Conservation (phyloP, 768 basidiomycete genomes). For the Phlebiopsis flavidoalba region DNA sequence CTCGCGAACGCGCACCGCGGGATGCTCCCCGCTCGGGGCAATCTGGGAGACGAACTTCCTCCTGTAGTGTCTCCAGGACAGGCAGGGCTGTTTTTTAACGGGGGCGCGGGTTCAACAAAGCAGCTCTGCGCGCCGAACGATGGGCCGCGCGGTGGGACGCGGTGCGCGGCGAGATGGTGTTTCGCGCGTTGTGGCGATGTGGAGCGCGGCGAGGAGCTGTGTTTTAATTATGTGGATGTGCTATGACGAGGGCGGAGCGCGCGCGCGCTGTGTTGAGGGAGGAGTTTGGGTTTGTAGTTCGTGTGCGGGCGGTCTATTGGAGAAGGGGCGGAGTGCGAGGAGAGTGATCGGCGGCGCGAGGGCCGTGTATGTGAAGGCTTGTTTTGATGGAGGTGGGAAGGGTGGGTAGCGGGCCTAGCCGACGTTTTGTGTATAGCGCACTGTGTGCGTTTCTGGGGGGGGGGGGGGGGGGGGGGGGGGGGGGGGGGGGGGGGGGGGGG, state of each 20-base stretch:
- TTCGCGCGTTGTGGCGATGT: constrained; percentile 23
- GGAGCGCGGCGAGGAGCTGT: constrained; percentile 24
- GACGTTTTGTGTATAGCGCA: constrained; percentile 20
- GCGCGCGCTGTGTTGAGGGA: constrained; percentile 14
- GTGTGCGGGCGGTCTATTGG: constrained; percentile 19
- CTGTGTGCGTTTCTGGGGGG: constrained; percentile 20
- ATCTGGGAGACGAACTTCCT: constrained; percentile 27
- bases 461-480: no score
- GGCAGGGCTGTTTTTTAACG: constrained; percentile 24
- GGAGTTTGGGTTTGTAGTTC: constrained; percentile 22
- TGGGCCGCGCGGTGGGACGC: constrained; percentile 22
- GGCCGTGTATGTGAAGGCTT: constrained; percentile 14
- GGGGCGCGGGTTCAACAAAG: constrained; percentile 26
- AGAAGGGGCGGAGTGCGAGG: constrained; percentile 14
- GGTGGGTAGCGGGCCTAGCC: constrained; percentile 21
- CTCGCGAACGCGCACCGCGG: constrained; percentile 19
- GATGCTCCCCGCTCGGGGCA: constrained; percentile 20
- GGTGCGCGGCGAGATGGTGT: constrained; percentile 16
- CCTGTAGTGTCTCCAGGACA: no score
- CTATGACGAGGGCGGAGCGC: constrained; percentile 17
- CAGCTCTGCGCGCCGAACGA: constrained; percentile 28
- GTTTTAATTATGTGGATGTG: constrained; percentile 22
- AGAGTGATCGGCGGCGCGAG: constrained; percentile 19
- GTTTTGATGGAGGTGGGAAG: constrained; percentile 19
- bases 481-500: no score